A percentile compares a stretch with the other conserved stretches of the same genome.
These are phyloP conservation scores for Agaricus blazei DNA, from an alignment of 768 basidiomycete species.

Conservation along the genomic window DNA sequence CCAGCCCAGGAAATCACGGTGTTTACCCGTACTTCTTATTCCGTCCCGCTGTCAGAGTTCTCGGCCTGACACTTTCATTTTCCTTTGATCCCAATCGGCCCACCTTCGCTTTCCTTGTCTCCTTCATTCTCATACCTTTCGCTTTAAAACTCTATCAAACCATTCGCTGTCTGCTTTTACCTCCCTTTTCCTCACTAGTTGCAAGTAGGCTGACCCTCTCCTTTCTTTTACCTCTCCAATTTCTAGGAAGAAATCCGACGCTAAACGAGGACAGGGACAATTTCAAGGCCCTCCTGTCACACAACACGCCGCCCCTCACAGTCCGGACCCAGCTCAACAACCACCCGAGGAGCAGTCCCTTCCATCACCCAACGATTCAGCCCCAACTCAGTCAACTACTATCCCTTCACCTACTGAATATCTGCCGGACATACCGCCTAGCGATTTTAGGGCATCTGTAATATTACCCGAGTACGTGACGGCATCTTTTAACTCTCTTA, in stretches of 20 bases:
- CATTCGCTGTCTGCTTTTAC: conserved; percentile 17
- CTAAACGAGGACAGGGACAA: conserved; percentile 42
- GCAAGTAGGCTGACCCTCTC: background rate
- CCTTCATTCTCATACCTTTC: conserved; percentile 1
- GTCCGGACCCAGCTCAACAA: background rate
- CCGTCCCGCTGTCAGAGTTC: conserved; percentile 1
- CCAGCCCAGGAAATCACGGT: conserved; percentile 9
- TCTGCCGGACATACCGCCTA: conserved; percentile 59
- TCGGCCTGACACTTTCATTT: conserved; percentile 6
- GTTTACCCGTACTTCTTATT: conserved; percentile 2
- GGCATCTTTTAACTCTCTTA: background rate
- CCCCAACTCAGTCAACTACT: background rate
- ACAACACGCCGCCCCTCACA: background rate
- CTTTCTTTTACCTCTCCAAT: background rate
- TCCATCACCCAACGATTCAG: background rate
- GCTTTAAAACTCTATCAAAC: background rate
- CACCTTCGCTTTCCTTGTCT: conserved; percentile 6
- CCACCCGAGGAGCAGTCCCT: background rate
- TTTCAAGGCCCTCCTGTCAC: conserved; percentile 23
- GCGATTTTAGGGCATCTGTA: conserved; percentile 82
- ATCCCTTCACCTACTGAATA: background rate
- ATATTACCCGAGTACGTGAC: conserved; percentile 81
- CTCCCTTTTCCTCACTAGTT: conserved; percentile 11
- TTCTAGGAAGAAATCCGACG: conserved; percentile 75
- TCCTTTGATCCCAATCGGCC: conserved; percentile 5